These are phyloP conservation scores for Melocanna baccifera DNA, from an alignment of 176 grass and related monocot species.

Conservation along the genomic window DNA sequence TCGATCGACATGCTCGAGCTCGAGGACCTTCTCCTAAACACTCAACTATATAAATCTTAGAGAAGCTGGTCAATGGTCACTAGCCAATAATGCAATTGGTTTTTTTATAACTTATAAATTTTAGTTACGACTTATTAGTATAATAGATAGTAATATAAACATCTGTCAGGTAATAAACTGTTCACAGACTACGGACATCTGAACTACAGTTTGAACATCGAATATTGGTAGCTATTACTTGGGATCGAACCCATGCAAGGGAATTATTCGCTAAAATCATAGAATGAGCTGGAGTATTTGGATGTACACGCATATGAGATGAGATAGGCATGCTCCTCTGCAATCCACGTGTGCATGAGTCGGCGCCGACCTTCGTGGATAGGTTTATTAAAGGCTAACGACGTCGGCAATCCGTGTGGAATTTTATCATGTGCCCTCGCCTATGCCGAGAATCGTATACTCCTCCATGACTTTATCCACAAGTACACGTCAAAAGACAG, in stretches of 20 bases:
- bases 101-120: too few relatives aligned
- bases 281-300: neutral
- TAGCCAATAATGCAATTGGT: neutral
- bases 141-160: too few relatives aligned
- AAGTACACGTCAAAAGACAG: neutral
- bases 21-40: neutral
- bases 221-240: neutral
- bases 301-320: neutral
- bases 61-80: neutral
- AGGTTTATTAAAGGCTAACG: neutral
- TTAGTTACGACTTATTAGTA: too few relatives aligned
- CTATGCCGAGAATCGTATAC: neutral
- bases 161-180: neutral
- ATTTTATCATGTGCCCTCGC: neutral
- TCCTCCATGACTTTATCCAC: neutral
- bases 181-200: neutral
- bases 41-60: neutral
- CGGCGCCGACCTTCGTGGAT: neutral
- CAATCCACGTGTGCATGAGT: neutral
- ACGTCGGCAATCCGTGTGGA: constrained; percentile 20
- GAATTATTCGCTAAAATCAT: neutral
- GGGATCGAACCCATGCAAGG: neutral
- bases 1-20: neutral
- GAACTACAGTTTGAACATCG: neutral
- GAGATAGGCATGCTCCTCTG: neutral